These are phyloP conservation scores for Aspergillus sp. DNA, from an alignment of 2,329 filamentous ascomycete genomes.

Conservation along the genomic window DNA sequence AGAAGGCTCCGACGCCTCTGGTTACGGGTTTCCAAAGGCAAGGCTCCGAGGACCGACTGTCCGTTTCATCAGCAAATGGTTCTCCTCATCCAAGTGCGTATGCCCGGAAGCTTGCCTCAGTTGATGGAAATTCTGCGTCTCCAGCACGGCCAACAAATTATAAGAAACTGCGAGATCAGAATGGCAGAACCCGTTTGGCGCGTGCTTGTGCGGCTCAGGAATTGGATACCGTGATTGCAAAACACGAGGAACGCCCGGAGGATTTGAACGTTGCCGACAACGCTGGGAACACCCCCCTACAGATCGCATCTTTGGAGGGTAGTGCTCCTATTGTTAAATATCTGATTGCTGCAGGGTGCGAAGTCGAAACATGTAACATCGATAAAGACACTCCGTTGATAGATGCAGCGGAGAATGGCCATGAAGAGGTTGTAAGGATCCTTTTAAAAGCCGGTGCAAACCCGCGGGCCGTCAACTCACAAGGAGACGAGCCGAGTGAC, in stretches of 20 bases:
- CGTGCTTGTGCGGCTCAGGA: constrained; percentile 85
- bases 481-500: constrained; percentile 88
- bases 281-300: constrained; percentile 92
- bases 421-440: constrained; percentile 82
- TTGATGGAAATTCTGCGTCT: constrained; percentile 54
- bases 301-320: constrained; percentile 87
- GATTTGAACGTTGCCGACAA: constrained; percentile 90
- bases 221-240: constrained; percentile 72
- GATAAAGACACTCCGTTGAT: constrained; percentile 91
- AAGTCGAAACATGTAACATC: constrained; percentile 73
- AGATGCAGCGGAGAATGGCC: constrained; percentile 94
- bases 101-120: constrained; percentile 42
- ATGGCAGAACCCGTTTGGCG: constrained; percentile 87
- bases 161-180: constrained; percentile 87
- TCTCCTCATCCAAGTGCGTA: constrained; percentile 44
- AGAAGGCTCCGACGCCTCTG: constrained; percentile 43
- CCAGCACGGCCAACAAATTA: constrained; percentile 65
- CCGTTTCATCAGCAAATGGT: constrained; percentile 44
- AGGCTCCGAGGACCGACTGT: constrained; percentile 47
- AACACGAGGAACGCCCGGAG: constrained; percentile 75
- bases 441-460: constrained; percentile 86
- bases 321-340: constrained; percentile 84
- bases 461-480: constrained; percentile 85
- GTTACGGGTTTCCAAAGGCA: constrained; percentile 44
- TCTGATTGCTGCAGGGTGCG: constrained; percentile 79